Evolutionary conservation across 768 basidiomycete genomes (phyloP), one percentile per base, ranked within the genome.

Genomic region (Crepidotus variabilis): DNA sequence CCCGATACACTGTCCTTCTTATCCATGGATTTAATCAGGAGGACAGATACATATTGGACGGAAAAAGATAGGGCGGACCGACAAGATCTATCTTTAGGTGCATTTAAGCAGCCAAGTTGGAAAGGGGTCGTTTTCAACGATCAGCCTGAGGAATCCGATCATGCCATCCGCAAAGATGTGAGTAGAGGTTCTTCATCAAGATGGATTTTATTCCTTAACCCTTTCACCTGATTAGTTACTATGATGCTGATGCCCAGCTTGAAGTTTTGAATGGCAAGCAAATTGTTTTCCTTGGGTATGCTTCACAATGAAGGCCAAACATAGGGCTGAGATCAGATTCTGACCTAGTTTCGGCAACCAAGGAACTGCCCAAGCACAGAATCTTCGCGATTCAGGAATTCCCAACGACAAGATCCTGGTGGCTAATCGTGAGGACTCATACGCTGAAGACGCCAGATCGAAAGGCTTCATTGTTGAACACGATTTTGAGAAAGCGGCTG

Each of bases 301-400:
- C 57, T 9, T 11, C 2, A 49, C 14, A 5, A 14, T 8, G 22
- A 46, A 3, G 11, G 16, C 34, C 33, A 28, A 28, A 28, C 3
- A 39, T 6, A 16, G 7, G 5, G 13, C 21, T 23, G n/a, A 11
- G 33, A n/a, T 20, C 34, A 46, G 13, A 18, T 20, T n/a, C 51
- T 18, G 20, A 18, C 20, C 20, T 52, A 85, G 83, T 3, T 86
- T 84, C 66, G 84, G 84, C 46, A 85, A 84, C 65, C 84, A 86
- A 65, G 84, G 84, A 11, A 80, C 84, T 32, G 84, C 84, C 49
- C 84, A 85, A 64, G 84, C 84, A 3, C 83, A 85, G 68, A 86
- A 86, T 58, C 62, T 86, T 57, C 77, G 84, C n/a, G 84, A 85
- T 57, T 75, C 79, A 51, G 84, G 84, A 2, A 81, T 85, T 56